Evolutionary conservation across 129 eudicot species (phyloP).

Genomic region (Silybum marianum): DNA sequence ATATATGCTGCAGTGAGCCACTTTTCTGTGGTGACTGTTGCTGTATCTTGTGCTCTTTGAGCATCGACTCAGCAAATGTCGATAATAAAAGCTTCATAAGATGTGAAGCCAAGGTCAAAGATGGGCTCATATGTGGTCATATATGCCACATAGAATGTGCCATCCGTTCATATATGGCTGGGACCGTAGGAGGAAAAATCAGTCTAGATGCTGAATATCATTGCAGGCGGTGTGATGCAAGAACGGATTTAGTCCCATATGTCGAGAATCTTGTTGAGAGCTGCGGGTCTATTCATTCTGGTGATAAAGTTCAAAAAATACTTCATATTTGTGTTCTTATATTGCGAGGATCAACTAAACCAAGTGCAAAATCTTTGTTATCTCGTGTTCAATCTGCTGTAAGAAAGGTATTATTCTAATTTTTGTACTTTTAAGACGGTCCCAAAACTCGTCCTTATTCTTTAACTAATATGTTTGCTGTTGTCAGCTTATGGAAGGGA

Average conservation of each 20-base stretch:
- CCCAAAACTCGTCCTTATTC: neutral
- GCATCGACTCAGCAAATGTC: slow-evolving; percentile 19
- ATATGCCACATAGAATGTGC: slow-evolving; percentile 77
- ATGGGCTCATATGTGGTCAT: slow-evolving; percentile 67
- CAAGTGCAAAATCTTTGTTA: slow-evolving; percentile 49
- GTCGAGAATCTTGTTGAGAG: slow-evolving; percentile 46
- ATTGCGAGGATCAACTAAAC: slow-evolving; percentile 63
- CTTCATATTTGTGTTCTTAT: slow-evolving; percentile 52
- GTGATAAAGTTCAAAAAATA: slow-evolving; percentile 50
- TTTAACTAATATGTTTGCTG: slow-evolving; percentile 24
- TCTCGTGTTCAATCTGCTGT: slow-evolving; percentile 45
- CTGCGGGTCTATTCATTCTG: slow-evolving; percentile 45
- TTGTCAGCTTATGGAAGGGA: slow-evolving; percentile 59
- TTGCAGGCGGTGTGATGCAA: slow-evolving; percentile 84
- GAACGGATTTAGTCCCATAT: slow-evolving; percentile 68
- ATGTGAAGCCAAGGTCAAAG: slow-evolving; percentile 60
- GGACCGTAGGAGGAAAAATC: slow-evolving; percentile 80
- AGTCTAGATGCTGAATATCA: slow-evolving; percentile 82
- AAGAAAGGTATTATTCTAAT: slow-evolving; percentile 52
- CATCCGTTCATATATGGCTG: slow-evolving; percentile 87
- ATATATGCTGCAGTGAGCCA: slow-evolving; percentile 78
- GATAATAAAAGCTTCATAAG: slow-evolving; percentile 43
- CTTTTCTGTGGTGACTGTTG: slow-evolving; percentile 80
- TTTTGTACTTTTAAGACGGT: neutral
- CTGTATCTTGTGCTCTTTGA: slow-evolving; percentile 71